Conservation (phyloP, 345 rosid species). For the Populus simonii region DNA sequence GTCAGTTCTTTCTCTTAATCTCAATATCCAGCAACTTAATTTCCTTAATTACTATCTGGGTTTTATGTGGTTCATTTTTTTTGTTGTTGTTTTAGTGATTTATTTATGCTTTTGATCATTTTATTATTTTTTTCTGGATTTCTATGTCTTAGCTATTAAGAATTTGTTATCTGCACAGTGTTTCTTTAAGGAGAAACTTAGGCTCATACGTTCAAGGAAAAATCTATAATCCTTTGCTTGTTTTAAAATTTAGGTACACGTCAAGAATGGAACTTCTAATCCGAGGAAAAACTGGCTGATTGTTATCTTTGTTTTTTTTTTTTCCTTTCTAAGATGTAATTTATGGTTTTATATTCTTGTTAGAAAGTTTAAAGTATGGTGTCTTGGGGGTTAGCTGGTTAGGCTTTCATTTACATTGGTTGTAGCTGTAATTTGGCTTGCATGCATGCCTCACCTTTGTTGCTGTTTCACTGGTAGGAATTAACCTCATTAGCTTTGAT, state of each 20-base stretch:
- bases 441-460: not conserved
- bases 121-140: not conserved
- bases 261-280: too few species aligned
- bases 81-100: not conserved
- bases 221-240: not conserved
- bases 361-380: not conserved
- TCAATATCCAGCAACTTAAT: not conserved
- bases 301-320: not conserved
- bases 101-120: not conserved
- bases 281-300: not conserved
- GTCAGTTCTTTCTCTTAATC: conserved; percentile 22
- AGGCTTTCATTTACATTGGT: not conserved
- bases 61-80: not conserved
- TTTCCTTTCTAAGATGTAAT: too few species aligned
- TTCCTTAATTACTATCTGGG: not conserved
- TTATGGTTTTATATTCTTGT: not conserved
- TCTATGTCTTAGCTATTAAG: not conserved
- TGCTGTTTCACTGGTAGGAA: not conserved
- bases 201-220: not conserved
- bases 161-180: not conserved
- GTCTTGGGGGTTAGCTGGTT: not conserved
- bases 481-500: not conserved
- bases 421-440: not conserved
- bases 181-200: not conserved
- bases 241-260: too few species aligned